Base-by-base conservation (phyloP, 2,329 filamentous ascomycete species). In the Arthrobotrys sphaeroides region DNA sequence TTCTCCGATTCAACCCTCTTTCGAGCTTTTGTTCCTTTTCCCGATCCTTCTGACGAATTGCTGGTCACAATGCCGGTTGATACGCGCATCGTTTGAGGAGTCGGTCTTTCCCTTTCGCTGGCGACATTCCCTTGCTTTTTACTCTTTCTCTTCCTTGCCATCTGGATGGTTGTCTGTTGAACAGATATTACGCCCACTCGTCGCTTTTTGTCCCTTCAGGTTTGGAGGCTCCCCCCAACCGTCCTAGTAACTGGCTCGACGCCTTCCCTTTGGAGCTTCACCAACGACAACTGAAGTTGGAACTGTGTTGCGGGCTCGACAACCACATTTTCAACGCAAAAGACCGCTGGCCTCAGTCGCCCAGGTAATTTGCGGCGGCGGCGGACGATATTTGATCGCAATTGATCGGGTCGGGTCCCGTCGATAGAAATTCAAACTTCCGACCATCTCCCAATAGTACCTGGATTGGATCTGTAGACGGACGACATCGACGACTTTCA, bases 261-360 rank as follows among this genome's bases (percentile, higher is more conserved):
- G 57, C 33, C 57, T 22, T 49, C n/a, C n/a, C n/a, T 38, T 57
- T 24, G 26, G 38, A 40, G 47, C 45, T 66, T 51, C n/a, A 31
- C 45, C 45, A 16, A 59, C 40, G 57, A 33, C 59, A 61, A 42
- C 33, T n/a, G 26, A 42, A 16, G 47, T 45, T n/a, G 26, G n/a
- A 42, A 20, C 47, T 75, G 72, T 64, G 72, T 75, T 75, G 72
- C 57, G 38, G 57, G 12, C 16, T 33, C 20, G 64, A 69, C 72
- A 24, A 60, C 61, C 72, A 75, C 64, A 69, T 59, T 69, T 75
- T 75, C 72, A 75, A 75, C 72, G 72, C 72, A 75, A 75, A 75
- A 57, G 38, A 16, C 43, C 72, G 64, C 72, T 45, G 64, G 13
- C 55, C 69, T 43, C 22, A 49, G 36, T 33, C 31, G n/a, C 45